A percentile compares a stretch with the other conserved stretches of the same genome.
These are phyloP conservation scores for Cardamine chenopodiifolia DNA, from an alignment of 345 rosid species.

Conservation along the genomic window DNA sequence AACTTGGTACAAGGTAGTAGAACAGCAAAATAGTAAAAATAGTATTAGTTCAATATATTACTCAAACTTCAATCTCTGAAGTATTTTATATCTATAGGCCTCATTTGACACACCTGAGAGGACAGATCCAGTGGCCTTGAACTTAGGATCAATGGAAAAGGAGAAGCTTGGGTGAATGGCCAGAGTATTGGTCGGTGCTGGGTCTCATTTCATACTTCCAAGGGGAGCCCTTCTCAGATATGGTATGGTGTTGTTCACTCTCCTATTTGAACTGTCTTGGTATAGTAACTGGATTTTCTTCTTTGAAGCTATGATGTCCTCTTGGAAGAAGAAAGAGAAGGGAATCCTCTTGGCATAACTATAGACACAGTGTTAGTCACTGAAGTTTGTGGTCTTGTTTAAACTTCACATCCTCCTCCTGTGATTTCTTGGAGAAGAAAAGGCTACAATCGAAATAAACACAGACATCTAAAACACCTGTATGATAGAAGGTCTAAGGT, in stretches of 20 bases:
- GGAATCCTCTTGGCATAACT: constrained; percentile 53
- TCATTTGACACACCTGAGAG: constrained; percentile 64
- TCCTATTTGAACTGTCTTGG: neutral
- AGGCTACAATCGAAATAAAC: constrained; percentile 12
- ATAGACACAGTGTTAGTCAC: constrained; percentile 49
- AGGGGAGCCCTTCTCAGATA: constrained; percentile 66
- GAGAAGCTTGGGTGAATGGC: constrained; percentile 83
- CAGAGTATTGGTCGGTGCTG: constrained; percentile 81
- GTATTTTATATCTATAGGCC: constrained; percentile 44
- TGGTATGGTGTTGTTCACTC: constrained; percentile 49
- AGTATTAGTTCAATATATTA: constrained; percentile 7
- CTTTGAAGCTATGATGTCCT: constrained; percentile 42
- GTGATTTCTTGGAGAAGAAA: constrained; percentile 32
- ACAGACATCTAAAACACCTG: constrained; percentile 16
- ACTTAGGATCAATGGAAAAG: constrained; percentile 77
- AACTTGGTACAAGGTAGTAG: constrained; percentile 83
- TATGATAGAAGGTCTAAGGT: constrained; percentile 41
- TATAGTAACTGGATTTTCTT: neutral
- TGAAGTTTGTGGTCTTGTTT: constrained; percentile 46
- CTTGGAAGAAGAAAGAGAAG: constrained; percentile 59
- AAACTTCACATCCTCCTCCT: constrained; percentile 39
- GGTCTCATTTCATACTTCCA: constrained; percentile 59
- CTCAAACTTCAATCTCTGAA: constrained; percentile 15
- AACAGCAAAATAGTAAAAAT: constrained; percentile 2
- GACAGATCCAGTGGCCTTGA: constrained; percentile 59